These are phyloP conservation scores for Chlorella ohadii DNA, from an alignment of 139 green algal genomes.

Conservation along the genomic window DNA sequence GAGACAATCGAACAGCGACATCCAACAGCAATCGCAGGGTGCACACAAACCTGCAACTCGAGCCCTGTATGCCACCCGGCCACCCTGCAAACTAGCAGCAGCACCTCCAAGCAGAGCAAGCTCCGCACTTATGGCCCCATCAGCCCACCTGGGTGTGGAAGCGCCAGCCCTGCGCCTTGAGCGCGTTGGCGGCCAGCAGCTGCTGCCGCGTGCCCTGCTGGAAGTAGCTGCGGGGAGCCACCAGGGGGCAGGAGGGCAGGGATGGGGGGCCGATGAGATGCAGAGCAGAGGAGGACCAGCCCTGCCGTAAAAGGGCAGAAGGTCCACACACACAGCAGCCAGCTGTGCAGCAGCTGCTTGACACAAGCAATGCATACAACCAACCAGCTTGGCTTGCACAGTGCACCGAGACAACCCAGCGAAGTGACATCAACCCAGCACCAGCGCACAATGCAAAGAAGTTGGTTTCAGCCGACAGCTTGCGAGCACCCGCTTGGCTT, in stretches of 20 bases:
- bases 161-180: conserved; percentile 44
- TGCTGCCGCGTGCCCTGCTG: conserved; percentile 39
- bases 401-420: background rate
- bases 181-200: conserved; percentile 33
- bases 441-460: conserved; percentile 42
- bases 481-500: background rate
- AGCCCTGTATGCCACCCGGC: no score
- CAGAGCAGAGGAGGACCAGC: no score
- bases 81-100: no score
- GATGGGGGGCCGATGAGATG: background rate
- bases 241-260: no score
- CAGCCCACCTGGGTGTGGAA: conserved; percentile 33
- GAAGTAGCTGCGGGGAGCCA: background rate
- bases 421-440: conserved; percentile 16
- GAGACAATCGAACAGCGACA: no score
- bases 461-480: conserved; percentile 21
- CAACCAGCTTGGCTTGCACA: background rate
- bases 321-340: no score
- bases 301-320: no score
- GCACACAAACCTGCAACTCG: no score
- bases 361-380: background rate
- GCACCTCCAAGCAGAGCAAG: no score
- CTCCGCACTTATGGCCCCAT: no score
- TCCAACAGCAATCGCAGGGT: no score
- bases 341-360: no score